A percentile compares a stretch with the other conserved stretches of the same genome.
Evolutionary conservation across 1,284 basidiomycete species (phyloP).

Genomic region (Pseudozyma sp.): DNA sequence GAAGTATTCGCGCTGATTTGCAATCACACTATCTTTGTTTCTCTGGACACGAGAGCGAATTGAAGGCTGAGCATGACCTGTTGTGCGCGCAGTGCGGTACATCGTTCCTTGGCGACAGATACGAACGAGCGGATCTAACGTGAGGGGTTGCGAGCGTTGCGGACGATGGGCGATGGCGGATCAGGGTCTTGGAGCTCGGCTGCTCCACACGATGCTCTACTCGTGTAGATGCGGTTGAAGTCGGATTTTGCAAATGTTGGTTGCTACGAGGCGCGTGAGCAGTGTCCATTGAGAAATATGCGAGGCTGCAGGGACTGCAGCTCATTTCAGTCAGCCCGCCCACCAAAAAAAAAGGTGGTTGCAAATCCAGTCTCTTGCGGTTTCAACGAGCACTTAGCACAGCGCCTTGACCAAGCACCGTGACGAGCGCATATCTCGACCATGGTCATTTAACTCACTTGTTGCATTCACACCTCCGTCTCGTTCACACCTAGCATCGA

Average conservation of each 20-base stretch:
- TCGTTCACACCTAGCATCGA: not conserved
- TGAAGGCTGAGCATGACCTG: too few relatives aligned
- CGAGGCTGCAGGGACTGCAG: conserved; percentile 4
- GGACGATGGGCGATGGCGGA: not conserved
- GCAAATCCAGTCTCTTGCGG: conserved; percentile 3
- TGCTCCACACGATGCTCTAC: not conserved
- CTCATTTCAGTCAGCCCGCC: conserved; percentile 1
- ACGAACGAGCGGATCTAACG: too few relatives aligned
- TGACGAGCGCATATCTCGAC: not conserved
- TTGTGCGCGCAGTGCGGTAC: too few relatives aligned
- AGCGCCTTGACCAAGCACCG: conserved; percentile 13
- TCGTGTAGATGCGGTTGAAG: not conserved
- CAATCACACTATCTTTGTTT: not conserved
- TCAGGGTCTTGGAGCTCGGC: not conserved
- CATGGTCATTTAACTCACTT: not conserved
- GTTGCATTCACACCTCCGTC: not conserved
- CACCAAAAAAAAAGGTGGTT: not conserved
- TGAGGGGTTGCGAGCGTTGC: too few relatives aligned
- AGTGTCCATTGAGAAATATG: conserved; percentile 10
- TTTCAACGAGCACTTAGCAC: not conserved
- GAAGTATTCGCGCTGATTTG: not conserved
- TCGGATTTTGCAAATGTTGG: not conserved
- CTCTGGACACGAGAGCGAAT: not conserved
- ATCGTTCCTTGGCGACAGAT: too few relatives aligned
- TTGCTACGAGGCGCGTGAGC: not conserved